A percentile compares a stretch with the other conserved stretches of the same genome.
Evolutionary conservation across 176 grass and related monocot species (phyloP).

Genomic region (Ensete glaucum): DNA sequence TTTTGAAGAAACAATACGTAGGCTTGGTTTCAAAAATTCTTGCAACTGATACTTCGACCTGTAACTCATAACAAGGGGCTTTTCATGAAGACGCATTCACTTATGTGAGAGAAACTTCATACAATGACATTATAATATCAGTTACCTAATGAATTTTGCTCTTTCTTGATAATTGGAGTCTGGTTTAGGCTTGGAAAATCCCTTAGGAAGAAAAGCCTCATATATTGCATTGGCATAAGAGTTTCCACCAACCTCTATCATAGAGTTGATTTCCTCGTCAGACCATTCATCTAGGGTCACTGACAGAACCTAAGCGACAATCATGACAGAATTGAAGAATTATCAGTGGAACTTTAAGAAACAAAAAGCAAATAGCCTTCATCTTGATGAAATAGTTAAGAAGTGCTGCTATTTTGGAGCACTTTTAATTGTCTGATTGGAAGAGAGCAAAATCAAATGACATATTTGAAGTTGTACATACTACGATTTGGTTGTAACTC

Average conservation of each 20-base stretch:
- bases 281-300: slow-evolving; percentile 66
- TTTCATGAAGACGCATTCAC: neutral
- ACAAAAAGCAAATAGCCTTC: too few relatives aligned
- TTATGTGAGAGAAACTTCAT: neutral
- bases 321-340: too few relatives aligned
- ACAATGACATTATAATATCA: neutral
- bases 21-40: slow-evolving; percentile 71
- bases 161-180: slow-evolving; percentile 47
- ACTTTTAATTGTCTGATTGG: neutral
- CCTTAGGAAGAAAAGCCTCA: slow-evolving; percentile 59
- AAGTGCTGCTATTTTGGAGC: neutral
- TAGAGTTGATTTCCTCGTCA: slow-evolving; percentile 49
- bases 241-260: slow-evolving; percentile 80
- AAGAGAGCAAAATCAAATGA: neutral
- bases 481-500: neutral
- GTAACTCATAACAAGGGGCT: neutral
- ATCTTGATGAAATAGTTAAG: too few relatives aligned
- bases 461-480: neutral
- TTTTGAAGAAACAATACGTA: slow-evolving; percentile 49
- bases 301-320: slow-evolving; percentile 39
- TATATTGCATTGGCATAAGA: slow-evolving; percentile 68
- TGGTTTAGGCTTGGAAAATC: slow-evolving; percentile 43
- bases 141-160: slow-evolving; percentile 53
- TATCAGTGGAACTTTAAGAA: too few relatives aligned
- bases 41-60: slow-evolving; percentile 73